phyloP scores from a whole-genome alignment of 225 moss, liverwort and hornwort species.

The Marchantia polymorpha region DNA sequence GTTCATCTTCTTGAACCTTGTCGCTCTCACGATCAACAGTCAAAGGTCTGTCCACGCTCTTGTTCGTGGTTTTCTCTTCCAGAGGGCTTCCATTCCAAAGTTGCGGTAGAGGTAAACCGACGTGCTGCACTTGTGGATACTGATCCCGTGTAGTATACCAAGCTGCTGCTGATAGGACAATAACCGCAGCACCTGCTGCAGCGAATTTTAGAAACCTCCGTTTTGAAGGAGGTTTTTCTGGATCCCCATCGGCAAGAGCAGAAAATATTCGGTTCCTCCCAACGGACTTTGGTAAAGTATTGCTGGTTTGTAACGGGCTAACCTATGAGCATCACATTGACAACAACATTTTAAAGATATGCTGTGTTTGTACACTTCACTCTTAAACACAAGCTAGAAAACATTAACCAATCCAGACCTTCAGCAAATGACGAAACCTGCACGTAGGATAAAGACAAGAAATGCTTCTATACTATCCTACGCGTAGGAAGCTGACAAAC shows the following conservation, averaged over 20 bases:
- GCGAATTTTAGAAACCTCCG: conserved; percentile 27
- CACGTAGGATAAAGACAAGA: too few species aligned
- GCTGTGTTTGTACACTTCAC: too few species aligned
- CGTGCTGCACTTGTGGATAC: conserved; percentile 32
- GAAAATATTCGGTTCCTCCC: conserved; percentile 32
- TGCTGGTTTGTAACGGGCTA: conserved; percentile 16
- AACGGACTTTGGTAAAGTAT: background rate
- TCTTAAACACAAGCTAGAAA: too few species aligned
- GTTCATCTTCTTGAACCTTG: conserved; percentile 22
- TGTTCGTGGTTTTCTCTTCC: conserved; percentile 17
- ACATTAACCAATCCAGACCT: too few species aligned
- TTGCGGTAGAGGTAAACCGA: conserved; percentile 39
- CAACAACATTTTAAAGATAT: background rate
- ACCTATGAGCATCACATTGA: conserved; percentile 19
- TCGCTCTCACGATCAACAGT: conserved; percentile 6
- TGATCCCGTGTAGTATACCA: conserved; percentile 45
- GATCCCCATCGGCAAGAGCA: conserved; percentile 29
- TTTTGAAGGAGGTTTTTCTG: conserved; percentile 26
- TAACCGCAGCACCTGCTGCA: conserved; percentile 41
- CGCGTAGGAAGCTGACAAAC: too few species aligned
- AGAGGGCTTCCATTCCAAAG: conserved; percentile 19
- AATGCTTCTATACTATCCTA: too few species aligned
- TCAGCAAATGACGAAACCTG: too few species aligned
- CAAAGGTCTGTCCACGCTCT: conserved; percentile 23
- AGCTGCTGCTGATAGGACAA: conserved; percentile 38